A percentile compares a stretch with the other conserved stretches of the same genome.
Evolutionary conservation across 2,329 filamentous ascomycete species (phyloP).

Genomic region (Paracamarosporium sp.): DNA sequence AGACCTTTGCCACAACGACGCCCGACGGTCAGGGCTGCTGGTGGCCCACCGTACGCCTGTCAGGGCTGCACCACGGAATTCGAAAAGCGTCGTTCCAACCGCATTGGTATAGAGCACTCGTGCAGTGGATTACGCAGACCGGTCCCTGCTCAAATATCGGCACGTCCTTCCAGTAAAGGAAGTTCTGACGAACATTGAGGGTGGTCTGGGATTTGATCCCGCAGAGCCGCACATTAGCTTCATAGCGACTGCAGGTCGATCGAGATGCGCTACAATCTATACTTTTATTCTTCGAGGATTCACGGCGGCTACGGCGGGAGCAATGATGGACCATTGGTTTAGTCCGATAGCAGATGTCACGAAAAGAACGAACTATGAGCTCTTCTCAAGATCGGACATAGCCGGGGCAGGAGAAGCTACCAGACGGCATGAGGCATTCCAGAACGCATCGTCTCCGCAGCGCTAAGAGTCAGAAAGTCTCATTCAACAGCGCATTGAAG

Average conservation of each 20-base stretch:
- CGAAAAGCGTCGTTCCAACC: not conserved
- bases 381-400: not conserved
- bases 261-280: not conserved
- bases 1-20: not conserved
- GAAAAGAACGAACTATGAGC: not conserved
- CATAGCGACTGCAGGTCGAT: not conserved
- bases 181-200: not conserved
- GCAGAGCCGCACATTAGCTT: constrained; percentile 7
- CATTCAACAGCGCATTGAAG: not conserved
- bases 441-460: not conserved
- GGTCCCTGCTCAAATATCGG: not conserved
- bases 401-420: not conserved
- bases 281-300: not conserved
- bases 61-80: constrained; percentile 6
- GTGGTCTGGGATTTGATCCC: not conserved
- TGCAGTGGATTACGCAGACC: not conserved
- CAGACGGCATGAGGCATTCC: not conserved
- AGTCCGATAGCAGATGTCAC: not conserved
- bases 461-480: constrained; percentile 2
- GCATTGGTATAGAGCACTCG: not conserved
- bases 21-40: constrained; percentile 10
- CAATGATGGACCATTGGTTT: not conserved
- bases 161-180: not conserved
- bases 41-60: not conserved
- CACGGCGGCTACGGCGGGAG: not conserved